Evolutionary conservation across 2,329 filamentous ascomycete species (phyloP), one percentile per base, ranked within the genome.

Genomic region (Colletotrichum costaricense): DNA sequence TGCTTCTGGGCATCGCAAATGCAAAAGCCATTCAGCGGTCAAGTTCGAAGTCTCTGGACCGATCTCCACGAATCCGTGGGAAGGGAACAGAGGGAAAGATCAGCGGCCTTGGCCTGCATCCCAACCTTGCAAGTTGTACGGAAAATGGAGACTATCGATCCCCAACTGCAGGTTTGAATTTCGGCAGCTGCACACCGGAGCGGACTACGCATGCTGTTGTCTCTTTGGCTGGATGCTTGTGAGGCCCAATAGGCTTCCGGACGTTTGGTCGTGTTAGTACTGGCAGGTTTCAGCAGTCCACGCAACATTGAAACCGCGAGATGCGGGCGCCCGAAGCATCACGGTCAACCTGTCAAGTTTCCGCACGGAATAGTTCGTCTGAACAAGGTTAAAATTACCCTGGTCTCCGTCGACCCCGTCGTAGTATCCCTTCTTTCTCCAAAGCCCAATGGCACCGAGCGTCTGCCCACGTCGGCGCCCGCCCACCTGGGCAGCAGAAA

Each of bases 311-410:
- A 11, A 63, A 38, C 22, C 22, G 19, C 6, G 12, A 52, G 8
- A 19, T n/a, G 26, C 33, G 4, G 16, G 38, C 38, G 38, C 38
- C 16, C 38, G 38, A 42, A 42, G 16, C 38, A 42, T 42, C 49
- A 12, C 52, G 67, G 24, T 52, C n/a, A 69, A 52, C 16, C 46
- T 6, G n/a, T 38, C 19, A 14, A 2, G 28, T 35, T 35, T 35
- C 33, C 33, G 33, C 11, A 35, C 33, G 33, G 33, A 35, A 35
- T 16, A 5, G 55, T 70, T 66, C 68, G 56, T 66, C 62, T 52
- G 62, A 70, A 66, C 22, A 70, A 66, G 42, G 55, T 66, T 66
- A 46, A 59, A 9, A 57, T 66, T 55, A 54, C n/a, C 22, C 7
- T 16, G 30, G 58, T 42, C 33, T 42, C 58, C 60, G 56, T 14